Evolutionary conservation across 176 grass and related monocot species (phyloP).

Genomic region (Oryza longistaminata): DNA sequence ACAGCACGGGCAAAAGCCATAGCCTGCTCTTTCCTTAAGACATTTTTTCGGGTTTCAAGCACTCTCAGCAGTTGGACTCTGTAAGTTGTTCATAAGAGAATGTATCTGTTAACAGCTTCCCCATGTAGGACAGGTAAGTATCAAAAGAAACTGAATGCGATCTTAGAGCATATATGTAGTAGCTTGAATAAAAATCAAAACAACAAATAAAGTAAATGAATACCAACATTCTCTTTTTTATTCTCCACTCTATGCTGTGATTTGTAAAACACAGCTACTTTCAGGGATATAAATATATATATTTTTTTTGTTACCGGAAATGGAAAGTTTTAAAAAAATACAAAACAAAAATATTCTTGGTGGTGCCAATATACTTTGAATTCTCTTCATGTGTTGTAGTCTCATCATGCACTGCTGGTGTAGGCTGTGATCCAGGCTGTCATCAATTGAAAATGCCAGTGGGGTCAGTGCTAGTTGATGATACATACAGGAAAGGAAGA

Average conservation of each 20-base stretch:
- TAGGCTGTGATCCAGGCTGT: slow-evolving; percentile 69
- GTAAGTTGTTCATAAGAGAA: slow-evolving; percentile 29
- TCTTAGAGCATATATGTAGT: background rate
- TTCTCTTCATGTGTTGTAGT: slow-evolving; percentile 66
- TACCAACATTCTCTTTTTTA: background rate
- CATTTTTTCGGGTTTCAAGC: slow-evolving; percentile 84
- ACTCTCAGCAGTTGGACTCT: slow-evolving; percentile 95
- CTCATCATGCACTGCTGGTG: slow-evolving; percentile 51
- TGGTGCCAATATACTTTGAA: slow-evolving; percentile 79
- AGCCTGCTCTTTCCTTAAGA: slow-evolving; percentile 90
- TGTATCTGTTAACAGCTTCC: background rate
- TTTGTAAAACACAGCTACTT: background rate
- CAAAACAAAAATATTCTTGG: background rate
- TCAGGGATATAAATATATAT: background rate
- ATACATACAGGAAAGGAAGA: slow-evolving; percentile 15
- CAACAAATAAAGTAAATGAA: background rate
- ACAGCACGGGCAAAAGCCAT: slow-evolving; percentile 96
- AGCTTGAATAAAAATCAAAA: slow-evolving; percentile 19
- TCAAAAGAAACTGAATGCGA: background rate
- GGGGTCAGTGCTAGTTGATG: slow-evolving; percentile 12
- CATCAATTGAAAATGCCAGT: slow-evolving; percentile 45
- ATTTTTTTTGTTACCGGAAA: background rate
- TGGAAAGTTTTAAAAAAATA: background rate
- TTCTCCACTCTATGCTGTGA: background rate
- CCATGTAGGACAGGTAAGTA: slow-evolving; percentile 14